Evolutionary conservation across 129 eudicot species (phyloP).

Genomic region (Escallonia herrerae): DNA sequence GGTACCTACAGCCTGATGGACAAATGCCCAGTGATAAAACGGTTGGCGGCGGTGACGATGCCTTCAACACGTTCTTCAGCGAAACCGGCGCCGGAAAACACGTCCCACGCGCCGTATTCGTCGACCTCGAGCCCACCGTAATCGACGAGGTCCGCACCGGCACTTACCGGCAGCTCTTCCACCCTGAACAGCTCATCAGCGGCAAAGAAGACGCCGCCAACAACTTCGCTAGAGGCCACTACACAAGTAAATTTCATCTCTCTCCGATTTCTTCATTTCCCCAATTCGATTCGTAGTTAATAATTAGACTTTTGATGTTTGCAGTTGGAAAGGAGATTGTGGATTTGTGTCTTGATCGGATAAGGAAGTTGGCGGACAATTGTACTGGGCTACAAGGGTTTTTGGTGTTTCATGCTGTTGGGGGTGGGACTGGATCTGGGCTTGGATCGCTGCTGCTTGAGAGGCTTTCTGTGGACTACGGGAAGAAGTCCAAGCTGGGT

Average conservation of each 20-base stretch:
- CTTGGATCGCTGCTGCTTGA: conserved; percentile 29
- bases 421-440: conserved; percentile 32
- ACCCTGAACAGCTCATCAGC: conserved; percentile 28
- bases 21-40: conserved; percentile 23
- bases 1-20: conserved; percentile 16
- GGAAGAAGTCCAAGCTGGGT: conserved; percentile 26
- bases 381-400: conserved; percentile 30
- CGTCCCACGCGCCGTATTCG: conserved; percentile 26
- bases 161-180: conserved; percentile 24
- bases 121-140: conserved; percentile 30
- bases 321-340: conserved; percentile 29
- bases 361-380: conserved; percentile 29
- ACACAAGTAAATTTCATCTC: conserved; percentile 14
- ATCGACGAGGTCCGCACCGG: conserved; percentile 31
- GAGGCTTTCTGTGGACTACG: conserved; percentile 26
- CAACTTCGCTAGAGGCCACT: conserved; percentile 31
- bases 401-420: conserved; percentile 30
- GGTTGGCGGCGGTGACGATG: conserved; percentile 24
- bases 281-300: too few relatives aligned
- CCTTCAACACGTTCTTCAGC: conserved; percentile 27
- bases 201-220: conserved; percentile 33
- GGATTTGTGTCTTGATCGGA: conserved; percentile 25
- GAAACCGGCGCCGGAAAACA: conserved; percentile 28
- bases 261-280: too few relatives aligned
- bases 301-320: neutral